A percentile compares a stretch with the other conserved stretches of the same genome.
phyloP scores from a whole-genome alignment of 768 basidiomycete species.

The Mrakia hoshinonis region DNA sequence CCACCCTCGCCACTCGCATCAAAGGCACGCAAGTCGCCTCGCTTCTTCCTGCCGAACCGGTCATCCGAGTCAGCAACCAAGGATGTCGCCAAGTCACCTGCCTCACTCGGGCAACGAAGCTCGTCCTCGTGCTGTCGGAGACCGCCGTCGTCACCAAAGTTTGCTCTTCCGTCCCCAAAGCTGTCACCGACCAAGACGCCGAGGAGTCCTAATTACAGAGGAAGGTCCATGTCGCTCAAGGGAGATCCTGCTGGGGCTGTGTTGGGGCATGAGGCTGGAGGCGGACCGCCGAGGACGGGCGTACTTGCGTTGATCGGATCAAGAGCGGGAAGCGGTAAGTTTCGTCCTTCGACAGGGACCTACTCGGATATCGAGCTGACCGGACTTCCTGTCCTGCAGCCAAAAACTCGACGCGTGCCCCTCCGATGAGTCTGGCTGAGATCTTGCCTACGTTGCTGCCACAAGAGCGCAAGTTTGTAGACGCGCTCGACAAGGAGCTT shows the following conservation, averaged over 20 bases:
- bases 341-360: not conserved
- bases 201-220: not conserved
- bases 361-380: not conserved
- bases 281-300: conserved; percentile 14
- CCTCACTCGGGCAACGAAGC: not conserved
- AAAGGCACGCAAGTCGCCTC: conserved; percentile 2
- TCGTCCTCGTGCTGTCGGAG: not conserved
- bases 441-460: conserved; percentile 52
- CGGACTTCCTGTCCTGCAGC: not conserved
- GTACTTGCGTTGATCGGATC: conserved; percentile 11
- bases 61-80: not conserved
- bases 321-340: conserved; percentile 1
- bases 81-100: not conserved
- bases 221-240: not conserved
- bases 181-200: not conserved
- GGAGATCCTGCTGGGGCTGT: conserved; percentile 3
- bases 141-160: not conserved
- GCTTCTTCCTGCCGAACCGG: conserved; percentile 1
- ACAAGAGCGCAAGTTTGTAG: conserved; percentile 63
- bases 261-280: not conserved
- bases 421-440: conserved; percentile 35
- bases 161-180: conserved; percentile 14
- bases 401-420: conserved; percentile 1
- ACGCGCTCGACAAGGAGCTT: conserved; percentile 64
- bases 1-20: not conserved